phyloP scores from a whole-genome alignment of 129 eudicot genomes.

The Flaveria linearis region DNA sequence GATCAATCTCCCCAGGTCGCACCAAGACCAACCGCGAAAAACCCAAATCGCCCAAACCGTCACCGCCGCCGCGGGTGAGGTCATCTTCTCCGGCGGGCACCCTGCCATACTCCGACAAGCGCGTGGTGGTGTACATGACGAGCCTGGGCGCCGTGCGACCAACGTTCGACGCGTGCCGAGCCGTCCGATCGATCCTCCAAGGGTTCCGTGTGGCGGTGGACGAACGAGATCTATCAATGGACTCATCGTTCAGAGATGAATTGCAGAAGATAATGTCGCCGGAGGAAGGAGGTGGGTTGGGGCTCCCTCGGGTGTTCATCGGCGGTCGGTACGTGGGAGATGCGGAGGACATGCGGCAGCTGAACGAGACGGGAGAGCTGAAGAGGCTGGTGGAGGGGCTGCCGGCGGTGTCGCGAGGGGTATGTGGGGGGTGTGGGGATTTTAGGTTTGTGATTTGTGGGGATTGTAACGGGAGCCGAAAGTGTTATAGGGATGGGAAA shows the following conservation, averaged over 20 bases:
- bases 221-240: slow-evolving; percentile 91
- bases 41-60: background rate
- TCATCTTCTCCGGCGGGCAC: slow-evolving; percentile 18
- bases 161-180: slow-evolving; percentile 82
- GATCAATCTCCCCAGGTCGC: slow-evolving; percentile 36
- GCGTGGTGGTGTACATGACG: slow-evolving; percentile 68
- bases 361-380: slow-evolving; percentile 82
- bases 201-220: slow-evolving; percentile 73
- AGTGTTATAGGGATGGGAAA: slow-evolving; percentile 57
- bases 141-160: slow-evolving; percentile 81
- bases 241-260: slow-evolving; percentile 58
- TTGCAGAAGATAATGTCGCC: slow-evolving; percentile 46
- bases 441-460: slow-evolving; percentile 65
- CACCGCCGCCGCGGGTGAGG: background rate
- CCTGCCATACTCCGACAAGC: slow-evolving; percentile 50
- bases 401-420: slow-evolving; percentile 50
- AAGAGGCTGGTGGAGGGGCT: slow-evolving; percentile 58
- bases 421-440: slow-evolving; percentile 78
- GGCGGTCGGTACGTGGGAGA: slow-evolving; percentile 88
- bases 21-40: slow-evolving; percentile 17
- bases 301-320: slow-evolving; percentile 77
- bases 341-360: slow-evolving; percentile 68
- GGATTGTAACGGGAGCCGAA: slow-evolving; percentile 90
- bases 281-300: slow-evolving; percentile 6
- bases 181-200: slow-evolving; percentile 63